Evolutionary conservation across 306 rosid species (phyloP), one percentile per base, ranked within the genome.

Genomic region (Albizia julibrissin): DNA sequence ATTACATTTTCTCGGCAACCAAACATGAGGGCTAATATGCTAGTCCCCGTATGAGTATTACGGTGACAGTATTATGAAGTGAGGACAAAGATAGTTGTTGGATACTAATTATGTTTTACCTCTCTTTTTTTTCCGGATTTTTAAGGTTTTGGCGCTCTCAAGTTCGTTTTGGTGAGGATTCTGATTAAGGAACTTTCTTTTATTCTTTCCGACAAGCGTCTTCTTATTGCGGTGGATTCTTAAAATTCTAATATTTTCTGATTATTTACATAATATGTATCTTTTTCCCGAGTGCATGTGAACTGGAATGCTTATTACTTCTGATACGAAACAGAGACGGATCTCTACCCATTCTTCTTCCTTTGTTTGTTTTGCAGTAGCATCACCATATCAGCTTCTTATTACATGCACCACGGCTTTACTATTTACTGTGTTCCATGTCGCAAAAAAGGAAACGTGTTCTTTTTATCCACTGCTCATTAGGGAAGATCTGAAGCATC

Each of bases 401-500:
- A 70, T 85, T 68, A 87, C 84, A 59, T 79, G 70, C 86, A 86
- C 88, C 61, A 88, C 89, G 90, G 91, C 91, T 86, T 85, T 86
- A 83, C 82, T 49, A 22, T 75, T 79, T 75, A 70, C 76, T 78
- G 82, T 59, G 56, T 76, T 87, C 15, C 79, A 62, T 89, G 82
- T 85, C 85, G 85, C 84, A 16, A 85, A 84, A 81, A 79, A 86
- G 76, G 85, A 85, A 79, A 77, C 87, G 89, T 76, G 59, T 82
- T 81, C 80, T n/a, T 79, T 83, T 81, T 91, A 91, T 79, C 86
- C 91, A 33, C 86, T 87, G 82, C 86, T 87, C 19, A 74, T 91
- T 81, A 69, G 94, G 84, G 96, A 93, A 92, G 97, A 89, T 92
- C 96, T 95, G 93, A 92, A 91, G 94, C 93, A 89, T 92, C 93